These are phyloP conservation scores for Ilex paraguariensis DNA, from an alignment of 305 asterid species.

Conservation along the genomic window DNA sequence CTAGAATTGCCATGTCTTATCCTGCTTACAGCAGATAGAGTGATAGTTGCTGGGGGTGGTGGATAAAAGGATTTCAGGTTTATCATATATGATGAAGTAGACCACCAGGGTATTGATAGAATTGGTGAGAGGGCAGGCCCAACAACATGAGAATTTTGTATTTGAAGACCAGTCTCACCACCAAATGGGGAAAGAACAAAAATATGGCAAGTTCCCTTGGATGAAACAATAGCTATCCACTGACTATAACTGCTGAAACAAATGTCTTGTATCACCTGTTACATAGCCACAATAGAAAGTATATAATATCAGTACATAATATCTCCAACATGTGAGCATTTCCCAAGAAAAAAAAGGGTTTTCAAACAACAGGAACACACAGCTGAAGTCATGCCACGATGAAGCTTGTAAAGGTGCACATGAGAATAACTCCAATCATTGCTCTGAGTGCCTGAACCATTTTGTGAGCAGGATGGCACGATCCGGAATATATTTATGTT, in stretches of 20 bases:
- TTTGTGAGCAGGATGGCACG: slow-evolving; percentile 29
- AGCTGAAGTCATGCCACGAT: slow-evolving; percentile 7
- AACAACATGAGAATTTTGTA: slow-evolving; percentile 1
- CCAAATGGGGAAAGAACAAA: slow-evolving; percentile 6
- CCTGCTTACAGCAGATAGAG: slow-evolving; percentile 2
- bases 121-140: neutral
- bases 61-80: neutral
- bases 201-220: slow-evolving; percentile 7
- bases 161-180: slow-evolving; percentile 3
- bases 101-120: slow-evolving; percentile 1
- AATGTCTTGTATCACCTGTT: slow-evolving; percentile 8
- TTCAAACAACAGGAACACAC: neutral
- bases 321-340: too few species aligned
- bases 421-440: slow-evolving; percentile 1
- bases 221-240: slow-evolving; percentile 7
- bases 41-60: neutral
- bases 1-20: neutral
- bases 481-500: slow-evolving; percentile 48
- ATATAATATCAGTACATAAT: too few species aligned
- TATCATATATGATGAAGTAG: slow-evolving; percentile 1
- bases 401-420: slow-evolving; percentile 8
- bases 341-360: too few species aligned
- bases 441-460: neutral
- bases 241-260: slow-evolving; percentile 2
- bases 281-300: neutral